Conservation (phyloP, 768 basidiomycete genomes). For the Collybia nuda region DNA sequence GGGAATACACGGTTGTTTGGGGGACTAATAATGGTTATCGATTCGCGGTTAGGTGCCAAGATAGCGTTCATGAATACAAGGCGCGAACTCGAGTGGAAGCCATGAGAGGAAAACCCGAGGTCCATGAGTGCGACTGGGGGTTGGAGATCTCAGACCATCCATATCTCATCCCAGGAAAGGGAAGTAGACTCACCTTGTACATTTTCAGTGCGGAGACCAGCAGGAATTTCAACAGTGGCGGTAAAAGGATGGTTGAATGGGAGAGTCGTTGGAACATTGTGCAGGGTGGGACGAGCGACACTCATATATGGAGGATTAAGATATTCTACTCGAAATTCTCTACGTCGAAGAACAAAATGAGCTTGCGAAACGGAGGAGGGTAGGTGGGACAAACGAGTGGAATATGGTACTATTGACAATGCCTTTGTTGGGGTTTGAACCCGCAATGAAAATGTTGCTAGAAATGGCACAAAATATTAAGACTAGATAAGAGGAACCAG, state of each 20-base stretch:
- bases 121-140: constrained; percentile 37
- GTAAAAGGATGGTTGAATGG: constrained; percentile 34
- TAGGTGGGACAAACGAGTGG: too few species aligned
- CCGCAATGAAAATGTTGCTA: neutral
- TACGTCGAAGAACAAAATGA: neutral
- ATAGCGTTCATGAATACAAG: too few species aligned
- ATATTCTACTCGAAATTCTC: constrained; percentile 42
- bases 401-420: too few species aligned
- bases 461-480: constrained; percentile 8
- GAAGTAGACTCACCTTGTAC: constrained; percentile 22
- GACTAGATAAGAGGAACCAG: too few species aligned
- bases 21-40: too few species aligned
- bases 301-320: constrained; percentile 42
- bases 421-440: too few species aligned
- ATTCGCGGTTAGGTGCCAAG: too few species aligned
- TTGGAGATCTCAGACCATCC: neutral
- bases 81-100: too few species aligned
- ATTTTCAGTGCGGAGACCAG: constrained; percentile 17
- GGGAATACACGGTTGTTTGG: too few species aligned
- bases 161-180: neutral
- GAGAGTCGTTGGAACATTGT: constrained; percentile 33
- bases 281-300: constrained; percentile 29
- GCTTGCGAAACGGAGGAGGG: too few species aligned
- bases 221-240: constrained; percentile 30
- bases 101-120: constrained; percentile 27